phyloP scores from a whole-genome alignment of 2,329 filamentous ascomycete genomes.

The Penicillium digitatum region DNA sequence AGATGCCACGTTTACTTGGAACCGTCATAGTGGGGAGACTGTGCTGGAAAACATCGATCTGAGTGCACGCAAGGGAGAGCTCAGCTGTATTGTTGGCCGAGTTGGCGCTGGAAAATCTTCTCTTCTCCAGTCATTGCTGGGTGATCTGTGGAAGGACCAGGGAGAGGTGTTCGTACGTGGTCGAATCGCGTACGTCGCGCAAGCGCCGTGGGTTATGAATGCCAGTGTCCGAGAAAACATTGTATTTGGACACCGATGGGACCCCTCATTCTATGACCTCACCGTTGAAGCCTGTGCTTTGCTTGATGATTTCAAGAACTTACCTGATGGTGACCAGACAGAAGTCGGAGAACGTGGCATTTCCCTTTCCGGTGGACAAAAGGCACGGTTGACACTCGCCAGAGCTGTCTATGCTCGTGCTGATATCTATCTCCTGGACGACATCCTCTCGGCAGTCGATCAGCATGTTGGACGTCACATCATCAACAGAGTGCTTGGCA shows the following conservation, averaged over 20 bases:
- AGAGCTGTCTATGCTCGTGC: slow-evolving; percentile 93
- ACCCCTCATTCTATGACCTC: slow-evolving; percentile 88
- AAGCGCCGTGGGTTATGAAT: slow-evolving; percentile 96
- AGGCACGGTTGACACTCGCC: slow-evolving; percentile 85
- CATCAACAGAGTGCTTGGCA: slow-evolving; percentile 87
- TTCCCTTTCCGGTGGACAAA: slow-evolving; percentile 91
- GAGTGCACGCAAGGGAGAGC: slow-evolving; percentile 83
- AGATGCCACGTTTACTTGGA: slow-evolving; percentile 91
- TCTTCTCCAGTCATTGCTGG: slow-evolving; percentile 79
- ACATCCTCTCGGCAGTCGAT: slow-evolving; percentile 94
- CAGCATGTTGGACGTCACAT: slow-evolving; percentile 94
- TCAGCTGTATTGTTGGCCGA: slow-evolving; percentile 86
- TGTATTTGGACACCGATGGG: slow-evolving; percentile 89
- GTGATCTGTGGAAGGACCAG: slow-evolving; percentile 84
- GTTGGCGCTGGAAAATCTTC: slow-evolving; percentile 97
- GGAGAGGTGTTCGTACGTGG: slow-evolving; percentile 81
- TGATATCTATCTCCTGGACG: slow-evolving; percentile 93
- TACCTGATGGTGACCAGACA: slow-evolving; percentile 94
- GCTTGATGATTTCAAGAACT: slow-evolving; percentile 80
- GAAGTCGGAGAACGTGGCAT: slow-evolving; percentile 96
- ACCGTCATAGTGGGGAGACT: slow-evolving; percentile 66
- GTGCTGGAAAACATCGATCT: slow-evolving; percentile 82
- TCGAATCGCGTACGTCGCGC: slow-evolving; percentile 82
- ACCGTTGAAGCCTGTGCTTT: slow-evolving; percentile 90
- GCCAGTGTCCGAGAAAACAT: slow-evolving; percentile 97